phyloP scores from a whole-genome alignment of 1,284 basidiomycete genomes.

The Irpex sp. region DNA sequence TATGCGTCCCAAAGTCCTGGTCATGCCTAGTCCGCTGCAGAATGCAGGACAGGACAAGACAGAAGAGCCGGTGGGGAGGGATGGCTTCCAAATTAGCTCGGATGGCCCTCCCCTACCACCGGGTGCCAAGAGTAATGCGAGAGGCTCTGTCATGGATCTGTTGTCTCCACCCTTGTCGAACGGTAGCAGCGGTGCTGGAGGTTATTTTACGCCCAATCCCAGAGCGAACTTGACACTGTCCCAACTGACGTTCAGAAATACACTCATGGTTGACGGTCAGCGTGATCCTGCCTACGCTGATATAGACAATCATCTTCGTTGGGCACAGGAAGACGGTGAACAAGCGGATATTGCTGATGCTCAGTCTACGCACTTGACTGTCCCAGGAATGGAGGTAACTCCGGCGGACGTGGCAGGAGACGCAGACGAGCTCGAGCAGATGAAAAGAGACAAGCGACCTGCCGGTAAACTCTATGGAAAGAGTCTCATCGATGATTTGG shows the following conservation, averaged over 20 bases:
- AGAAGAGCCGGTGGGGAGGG: slow-evolving; percentile 33
- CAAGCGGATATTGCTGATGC: slow-evolving; percentile 52
- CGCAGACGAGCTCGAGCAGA: neutral
- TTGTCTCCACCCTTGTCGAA: slow-evolving; percentile 22
- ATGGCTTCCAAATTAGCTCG: slow-evolving; percentile 59
- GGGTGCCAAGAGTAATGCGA: slow-evolving; percentile 49
- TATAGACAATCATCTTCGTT: slow-evolving; percentile 52
- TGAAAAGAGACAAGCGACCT: slow-evolving; percentile 35
- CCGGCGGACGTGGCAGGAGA: neutral
- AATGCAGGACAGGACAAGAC: slow-evolving; percentile 30
- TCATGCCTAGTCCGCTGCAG: slow-evolving; percentile 83
- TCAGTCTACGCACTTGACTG: slow-evolving; percentile 26
- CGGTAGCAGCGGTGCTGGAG: slow-evolving; percentile 50
- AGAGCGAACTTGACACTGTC: slow-evolving; percentile 67
- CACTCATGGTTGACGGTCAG: slow-evolving; percentile 62
- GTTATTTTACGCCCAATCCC: slow-evolving; percentile 68
- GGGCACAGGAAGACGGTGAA: slow-evolving; percentile 70
- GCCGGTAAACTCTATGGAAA: slow-evolving; percentile 77
- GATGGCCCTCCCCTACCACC: slow-evolving; percentile 70
- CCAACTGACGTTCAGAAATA: slow-evolving; percentile 78
- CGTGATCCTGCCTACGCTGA: slow-evolving; percentile 59
- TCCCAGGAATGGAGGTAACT: slow-evolving; percentile 28
- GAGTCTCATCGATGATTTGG: slow-evolving; percentile 79
- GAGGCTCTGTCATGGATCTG: slow-evolving; percentile 37
- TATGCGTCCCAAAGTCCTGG: slow-evolving; percentile 75